These are phyloP conservation scores for Potentilla sterilis DNA, from an alignment of 306 rosid species.

Conservation along the genomic window DNA sequence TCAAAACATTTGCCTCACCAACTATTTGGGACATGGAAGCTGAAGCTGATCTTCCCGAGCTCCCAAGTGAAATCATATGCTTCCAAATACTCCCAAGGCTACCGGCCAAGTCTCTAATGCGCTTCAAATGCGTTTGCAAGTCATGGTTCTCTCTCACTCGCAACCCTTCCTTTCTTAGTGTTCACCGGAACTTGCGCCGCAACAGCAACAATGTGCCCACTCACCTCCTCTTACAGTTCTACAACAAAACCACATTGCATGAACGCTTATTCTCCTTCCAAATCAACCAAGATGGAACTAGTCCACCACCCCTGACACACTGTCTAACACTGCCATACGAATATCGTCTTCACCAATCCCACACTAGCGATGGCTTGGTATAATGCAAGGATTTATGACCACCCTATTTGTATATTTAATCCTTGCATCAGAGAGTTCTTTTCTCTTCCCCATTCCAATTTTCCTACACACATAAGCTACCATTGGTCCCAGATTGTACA, in stretches of 20 bases:
- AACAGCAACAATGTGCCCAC: background rate
- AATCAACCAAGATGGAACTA: no score
- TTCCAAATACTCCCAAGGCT: background rate
- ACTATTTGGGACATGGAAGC: background rate
- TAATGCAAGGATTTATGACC: background rate
- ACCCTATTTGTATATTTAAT: background rate
- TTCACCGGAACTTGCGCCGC: background rate
- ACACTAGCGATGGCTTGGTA: background rate
- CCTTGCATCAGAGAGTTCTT: background rate
- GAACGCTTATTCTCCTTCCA: no score
- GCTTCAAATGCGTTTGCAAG: slow-evolving; percentile 1
- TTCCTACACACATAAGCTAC: background rate
- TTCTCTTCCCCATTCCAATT: background rate
- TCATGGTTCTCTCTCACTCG: background rate
- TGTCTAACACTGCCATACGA: background rate
- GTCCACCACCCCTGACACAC: background rate
- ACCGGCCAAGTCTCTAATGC: background rate
- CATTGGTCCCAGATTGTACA: background rate
- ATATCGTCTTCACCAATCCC: background rate
- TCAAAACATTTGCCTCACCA: background rate
- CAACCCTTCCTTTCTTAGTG: slow-evolving; percentile 1
- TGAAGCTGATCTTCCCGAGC: background rate
- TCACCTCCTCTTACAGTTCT: background rate
- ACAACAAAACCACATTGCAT: no score
- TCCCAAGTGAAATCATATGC: background rate